phyloP scores from a whole-genome alignment of 148 eudicot species.

The Vaccinium macrocarpon region DNA sequence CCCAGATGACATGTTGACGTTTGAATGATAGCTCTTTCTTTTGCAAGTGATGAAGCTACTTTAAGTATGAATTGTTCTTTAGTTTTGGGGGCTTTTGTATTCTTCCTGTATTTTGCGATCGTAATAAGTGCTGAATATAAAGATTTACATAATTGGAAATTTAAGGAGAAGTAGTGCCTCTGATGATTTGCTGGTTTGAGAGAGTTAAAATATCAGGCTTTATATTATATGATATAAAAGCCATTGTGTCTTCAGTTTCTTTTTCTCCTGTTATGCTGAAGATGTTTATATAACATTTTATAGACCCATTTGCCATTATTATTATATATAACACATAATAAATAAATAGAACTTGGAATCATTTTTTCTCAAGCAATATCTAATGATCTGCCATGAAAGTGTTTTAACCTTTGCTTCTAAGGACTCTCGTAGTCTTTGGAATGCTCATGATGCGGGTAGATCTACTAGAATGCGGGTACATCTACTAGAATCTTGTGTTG shows the following conservation, averaged over 20 bases:
- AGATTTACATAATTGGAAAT: background rate
- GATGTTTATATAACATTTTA: background rate
- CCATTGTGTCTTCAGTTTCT: background rate
- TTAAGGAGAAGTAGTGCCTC: background rate
- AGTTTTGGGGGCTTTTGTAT: background rate
- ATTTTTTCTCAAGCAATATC: background rate
- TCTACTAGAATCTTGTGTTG: background rate
- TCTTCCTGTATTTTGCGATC: background rate
- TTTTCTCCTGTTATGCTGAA: constrained; percentile 2
- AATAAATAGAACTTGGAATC: too few relatives aligned
- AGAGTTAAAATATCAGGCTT: background rate
- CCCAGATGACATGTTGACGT: background rate
- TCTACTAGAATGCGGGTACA: background rate
- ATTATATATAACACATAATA: too few relatives aligned
- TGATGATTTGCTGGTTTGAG: background rate
- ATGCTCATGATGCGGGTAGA: background rate
- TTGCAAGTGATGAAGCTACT: background rate
- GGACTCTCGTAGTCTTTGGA: background rate
- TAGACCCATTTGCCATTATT: too few relatives aligned
- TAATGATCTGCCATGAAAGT: background rate
- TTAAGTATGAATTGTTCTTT: background rate
- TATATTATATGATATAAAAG: background rate
- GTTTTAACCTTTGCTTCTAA: background rate
- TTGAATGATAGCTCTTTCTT: background rate
- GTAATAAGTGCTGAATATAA: background rate